These are phyloP conservation scores for Hexamita inflata DNA, from an alignment of 208 protist species.

Conservation along the genomic window DNA sequence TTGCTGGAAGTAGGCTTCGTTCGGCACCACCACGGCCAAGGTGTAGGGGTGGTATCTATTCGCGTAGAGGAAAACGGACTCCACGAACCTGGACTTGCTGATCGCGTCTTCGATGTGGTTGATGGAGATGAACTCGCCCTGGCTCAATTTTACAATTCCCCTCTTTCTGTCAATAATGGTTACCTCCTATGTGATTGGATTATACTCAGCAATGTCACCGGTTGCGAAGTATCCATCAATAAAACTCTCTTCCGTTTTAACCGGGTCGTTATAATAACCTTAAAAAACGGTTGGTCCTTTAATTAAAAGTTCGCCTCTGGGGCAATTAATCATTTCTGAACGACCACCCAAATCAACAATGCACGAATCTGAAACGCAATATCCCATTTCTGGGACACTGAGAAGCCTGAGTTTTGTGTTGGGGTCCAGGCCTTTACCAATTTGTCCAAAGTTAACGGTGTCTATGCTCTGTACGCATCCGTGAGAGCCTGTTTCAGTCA, in stretches of 20 bases:
- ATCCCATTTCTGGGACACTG: not conserved
- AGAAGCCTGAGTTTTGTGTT: not conserved
- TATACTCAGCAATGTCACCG: not conserved
- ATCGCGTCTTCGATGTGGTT: not conserved
- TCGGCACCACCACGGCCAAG: conserved; percentile 12
- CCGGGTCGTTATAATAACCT: conserved; percentile 33
- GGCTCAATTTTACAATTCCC: conserved; percentile 25
- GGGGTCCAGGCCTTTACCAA: not conserved
- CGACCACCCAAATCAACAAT: not conserved
- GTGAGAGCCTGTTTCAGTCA: conserved; percentile 7
- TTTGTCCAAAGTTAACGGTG: not conserved
- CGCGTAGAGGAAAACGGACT: not conserved
- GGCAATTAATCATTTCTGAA: not conserved
- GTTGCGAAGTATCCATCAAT: not conserved
- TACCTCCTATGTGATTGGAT: not conserved
- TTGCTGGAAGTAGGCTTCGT: not conserved
- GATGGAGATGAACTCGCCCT: conserved; percentile 31
- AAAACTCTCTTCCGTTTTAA: not conserved
- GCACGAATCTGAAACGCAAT: not conserved
- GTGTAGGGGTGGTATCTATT: not conserved
- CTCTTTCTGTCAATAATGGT: conserved; percentile 20
- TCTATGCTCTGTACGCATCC: not conserved
- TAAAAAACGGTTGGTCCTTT: conserved; percentile 32
- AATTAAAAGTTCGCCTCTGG: conserved; percentile 32
- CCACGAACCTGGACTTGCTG: not conserved